Base-by-base conservation (phyloP, 345 rosid genomes). In the Lepidium didymum region DNA sequence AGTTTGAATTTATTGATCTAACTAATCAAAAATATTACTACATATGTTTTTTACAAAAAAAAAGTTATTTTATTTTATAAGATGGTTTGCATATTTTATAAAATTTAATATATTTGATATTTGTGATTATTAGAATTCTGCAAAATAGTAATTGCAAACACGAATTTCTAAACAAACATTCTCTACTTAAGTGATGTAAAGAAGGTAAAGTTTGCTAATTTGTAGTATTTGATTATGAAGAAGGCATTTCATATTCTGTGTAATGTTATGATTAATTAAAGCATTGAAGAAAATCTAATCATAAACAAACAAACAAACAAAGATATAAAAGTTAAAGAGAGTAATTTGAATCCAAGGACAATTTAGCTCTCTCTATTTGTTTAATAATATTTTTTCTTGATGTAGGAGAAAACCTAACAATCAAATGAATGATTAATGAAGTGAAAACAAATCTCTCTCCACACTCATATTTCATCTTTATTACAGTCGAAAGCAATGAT, bases 401-500 rank as follows among this genome's bases (percentile, higher is more conserved):
- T 64, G 2, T 37, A 56, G 49, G 4, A 35, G 41, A 7, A 35
- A 36, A 42, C 25, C 37, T 23, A 51, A 34, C 64, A 46, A 67
- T 51, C 56, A 74, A 73, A 51, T 34, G 36, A 74, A 61, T 54
- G 35, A 68, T 68, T 18, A 60, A 11, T 27, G 42, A 46, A 37
- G 35, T 61, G 62, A 67, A 67, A 67, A 74, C 21, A 67, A 29
- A 61, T 53, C 78, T 61, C 57, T 68, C 73, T 56, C 70, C 44
- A 34, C 35, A 4, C 52, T 51, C 41, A 6, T 29, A 23, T 37
- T 66, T 47, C 45, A 31, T 57, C 67, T 43, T 43, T 66, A 60
- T 37, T 47, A 12, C 77, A 74, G 77, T 49, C 67, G 42, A 59
- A 74, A 49, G 68, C 77, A 74, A 74, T 74, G 62, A 74, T 60